Percentiles rank a stretch among this genome's conserved stretches.
These are phyloP conservation scores for Theobroma cacao DNA, from an alignment of 345 rosid species.

Conservation along the genomic window DNA sequence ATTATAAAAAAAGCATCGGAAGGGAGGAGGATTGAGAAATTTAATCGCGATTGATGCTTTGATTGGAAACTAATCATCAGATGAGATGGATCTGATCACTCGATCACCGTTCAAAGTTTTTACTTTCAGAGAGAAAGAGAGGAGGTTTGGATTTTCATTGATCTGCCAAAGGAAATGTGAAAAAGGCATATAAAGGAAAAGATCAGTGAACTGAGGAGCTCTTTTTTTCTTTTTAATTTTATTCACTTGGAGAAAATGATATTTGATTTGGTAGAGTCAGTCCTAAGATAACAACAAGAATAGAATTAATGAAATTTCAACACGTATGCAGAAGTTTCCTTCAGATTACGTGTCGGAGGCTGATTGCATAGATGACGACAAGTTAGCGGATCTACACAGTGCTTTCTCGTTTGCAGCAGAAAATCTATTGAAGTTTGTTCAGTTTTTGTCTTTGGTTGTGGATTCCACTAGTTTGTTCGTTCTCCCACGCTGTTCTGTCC, in stretches of 20 bases:
- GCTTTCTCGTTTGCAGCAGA: not conserved
- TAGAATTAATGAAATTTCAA: not conserved
- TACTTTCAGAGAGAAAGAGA: not conserved
- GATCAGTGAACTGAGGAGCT: not conserved
- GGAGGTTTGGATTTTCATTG: not conserved
- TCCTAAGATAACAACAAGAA: not conserved
- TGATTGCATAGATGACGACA: not conserved
- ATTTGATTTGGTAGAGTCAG: not conserved
- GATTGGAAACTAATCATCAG: constrained; percentile 84
- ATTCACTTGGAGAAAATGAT: not conserved
- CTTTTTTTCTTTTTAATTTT: not conserved
- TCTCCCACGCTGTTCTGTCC: not conserved
- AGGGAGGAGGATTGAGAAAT: constrained; percentile 54
- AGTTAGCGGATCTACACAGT: not conserved
- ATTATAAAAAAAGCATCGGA: constrained; percentile 71
- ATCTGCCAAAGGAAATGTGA: too few species aligned
- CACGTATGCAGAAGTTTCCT: not conserved
- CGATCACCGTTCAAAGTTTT: not conserved
- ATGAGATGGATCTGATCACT: constrained; percentile 25
- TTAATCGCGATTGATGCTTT: constrained; percentile 43
- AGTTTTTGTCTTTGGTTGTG: not conserved
- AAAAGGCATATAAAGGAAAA: too few species aligned
- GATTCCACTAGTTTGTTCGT: not conserved
- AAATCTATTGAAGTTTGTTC: not conserved
- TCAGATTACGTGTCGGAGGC: not conserved